phyloP scores from a whole-genome alignment of 495 filamentous ascomycete genomes.

The Hamigera avellanea region DNA sequence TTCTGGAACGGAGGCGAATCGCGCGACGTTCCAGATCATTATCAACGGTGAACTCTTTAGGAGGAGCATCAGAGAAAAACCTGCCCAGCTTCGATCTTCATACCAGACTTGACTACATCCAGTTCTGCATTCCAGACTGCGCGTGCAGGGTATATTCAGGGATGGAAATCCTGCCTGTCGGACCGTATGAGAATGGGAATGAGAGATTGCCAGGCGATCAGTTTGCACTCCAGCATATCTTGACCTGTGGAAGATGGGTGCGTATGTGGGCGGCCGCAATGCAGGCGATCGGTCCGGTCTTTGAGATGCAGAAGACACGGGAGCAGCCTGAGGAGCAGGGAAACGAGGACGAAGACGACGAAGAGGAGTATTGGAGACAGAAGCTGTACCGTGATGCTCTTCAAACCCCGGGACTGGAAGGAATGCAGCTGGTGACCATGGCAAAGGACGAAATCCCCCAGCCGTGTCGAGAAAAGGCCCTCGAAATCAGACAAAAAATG shows the following conservation, averaged over 20 bases:
- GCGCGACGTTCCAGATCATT: constrained; percentile 18
- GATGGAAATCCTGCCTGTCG: constrained; percentile 1
- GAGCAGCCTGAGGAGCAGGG: too few species aligned
- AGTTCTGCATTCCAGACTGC: too few species aligned
- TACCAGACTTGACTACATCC: too few species aligned
- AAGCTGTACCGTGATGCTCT: constrained; percentile 58
- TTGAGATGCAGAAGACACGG: too few species aligned
- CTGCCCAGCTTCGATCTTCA: too few species aligned
- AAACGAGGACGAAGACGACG: neutral
- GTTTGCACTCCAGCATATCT: constrained; percentile 6
- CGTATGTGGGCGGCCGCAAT: constrained; percentile 10
- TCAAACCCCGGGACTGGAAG: constrained; percentile 61
- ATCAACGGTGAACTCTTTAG: too few species aligned
- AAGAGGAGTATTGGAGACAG: constrained; percentile 39
- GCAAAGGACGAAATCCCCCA: too few species aligned
- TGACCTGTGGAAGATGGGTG: constrained; percentile 8
- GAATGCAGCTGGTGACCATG: constrained; percentile 11
- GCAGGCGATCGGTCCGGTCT: constrained; percentile 1
- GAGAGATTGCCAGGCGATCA: constrained; percentile 5
- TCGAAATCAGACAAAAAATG: too few species aligned
- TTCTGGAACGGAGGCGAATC: constrained; percentile 24
- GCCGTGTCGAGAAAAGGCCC: too few species aligned
- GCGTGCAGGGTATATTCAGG: too few species aligned
- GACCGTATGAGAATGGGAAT: constrained; percentile 6
- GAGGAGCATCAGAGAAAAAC: too few species aligned